Conservation (phyloP, 495 filamentous ascomycete genomes). For the Viridothelium virens region DNA sequence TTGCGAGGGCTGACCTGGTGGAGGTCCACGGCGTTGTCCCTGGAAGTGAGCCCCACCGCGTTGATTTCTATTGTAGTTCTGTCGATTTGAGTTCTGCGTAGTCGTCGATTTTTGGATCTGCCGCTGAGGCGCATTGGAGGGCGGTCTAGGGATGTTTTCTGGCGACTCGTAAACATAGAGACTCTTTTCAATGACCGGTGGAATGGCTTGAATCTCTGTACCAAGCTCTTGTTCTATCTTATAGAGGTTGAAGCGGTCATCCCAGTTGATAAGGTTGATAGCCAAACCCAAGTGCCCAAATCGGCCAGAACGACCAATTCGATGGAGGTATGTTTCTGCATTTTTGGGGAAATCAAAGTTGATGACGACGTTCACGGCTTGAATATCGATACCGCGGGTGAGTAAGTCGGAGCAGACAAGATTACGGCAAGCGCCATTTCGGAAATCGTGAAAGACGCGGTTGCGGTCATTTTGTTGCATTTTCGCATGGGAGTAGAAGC, state of each 20-base stretch:
- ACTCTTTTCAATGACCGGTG: constrained; percentile 89
- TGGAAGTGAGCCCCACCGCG: constrained; percentile 12
- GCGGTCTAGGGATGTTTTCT: constrained; percentile 82
- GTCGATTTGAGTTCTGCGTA: not conserved
- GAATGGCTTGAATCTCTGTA: constrained; percentile 95
- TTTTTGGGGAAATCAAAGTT: constrained; percentile 99
- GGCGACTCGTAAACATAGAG: constrained; percentile 97
- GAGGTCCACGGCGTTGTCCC: constrained; percentile 11
- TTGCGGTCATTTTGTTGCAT: constrained; percentile 98
- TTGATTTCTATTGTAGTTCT: constrained; percentile 13
- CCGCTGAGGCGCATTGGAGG: constrained; percentile 33
- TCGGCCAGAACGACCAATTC: constrained; percentile 93
- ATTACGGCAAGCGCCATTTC: constrained; percentile 94
- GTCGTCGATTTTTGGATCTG: constrained; percentile 9
- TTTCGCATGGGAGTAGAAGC: constrained; percentile 97
- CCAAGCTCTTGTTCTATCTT: constrained; percentile 96
- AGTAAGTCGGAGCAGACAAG: constrained; percentile 96
- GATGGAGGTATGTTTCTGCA: constrained; percentile 97
- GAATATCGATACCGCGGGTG: constrained; percentile 98
- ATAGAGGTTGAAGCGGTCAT: constrained; percentile 97
- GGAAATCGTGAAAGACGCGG: constrained; percentile 98
- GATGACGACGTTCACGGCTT: constrained; percentile 99
- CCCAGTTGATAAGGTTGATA: constrained; percentile 99
- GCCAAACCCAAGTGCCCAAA: constrained; percentile 96
- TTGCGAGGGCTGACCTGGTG: not conserved